Evolutionary conservation across 2,329 filamentous ascomycete species (phyloP).

Genomic region (Aspergillus felis): DNA sequence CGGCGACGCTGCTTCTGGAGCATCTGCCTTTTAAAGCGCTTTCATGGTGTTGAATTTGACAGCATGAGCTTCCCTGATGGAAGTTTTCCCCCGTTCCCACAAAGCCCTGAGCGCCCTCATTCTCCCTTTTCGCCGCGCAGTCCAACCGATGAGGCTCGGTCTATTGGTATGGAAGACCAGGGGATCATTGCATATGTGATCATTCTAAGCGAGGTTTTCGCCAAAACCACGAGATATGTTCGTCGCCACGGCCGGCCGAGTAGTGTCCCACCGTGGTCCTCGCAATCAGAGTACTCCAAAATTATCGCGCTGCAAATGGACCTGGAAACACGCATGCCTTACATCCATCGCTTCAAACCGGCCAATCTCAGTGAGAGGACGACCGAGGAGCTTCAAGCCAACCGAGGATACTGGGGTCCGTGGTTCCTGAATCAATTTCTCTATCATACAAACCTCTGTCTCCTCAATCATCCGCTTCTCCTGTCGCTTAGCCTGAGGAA

Average conservation of each 20-base stretch:
- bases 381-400: conserved; percentile 40
- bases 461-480: conserved; percentile 53
- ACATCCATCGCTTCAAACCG: conserved; percentile 49
- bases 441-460: conserved; percentile 51
- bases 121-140: conserved; percentile 19
- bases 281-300: conserved; percentile 51
- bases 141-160: conserved; percentile 16
- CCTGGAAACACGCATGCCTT: conserved; percentile 49
- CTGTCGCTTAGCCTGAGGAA: conserved; percentile 51
- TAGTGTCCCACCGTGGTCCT: conserved; percentile 46
- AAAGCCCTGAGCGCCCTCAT: conserved; percentile 30
- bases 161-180: conserved; percentile 30
- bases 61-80: conserved; percentile 36
- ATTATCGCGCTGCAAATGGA: conserved; percentile 51
- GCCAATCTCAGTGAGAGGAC: conserved; percentile 45
- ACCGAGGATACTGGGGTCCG: conserved; percentile 52
- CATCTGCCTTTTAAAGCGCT: conserved; percentile 42
- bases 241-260: conserved; percentile 43
- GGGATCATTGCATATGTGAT: conserved; percentile 48
- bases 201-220: conserved; percentile 47
- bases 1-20: conserved; percentile 41
- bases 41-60: conserved; percentile 43
- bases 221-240: conserved; percentile 47
- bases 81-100: conserved; percentile 37
- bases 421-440: conserved; percentile 52